Base-by-base conservation (phyloP, 106 monocot species). In the Phalaenopsis aphrodite region DNA sequence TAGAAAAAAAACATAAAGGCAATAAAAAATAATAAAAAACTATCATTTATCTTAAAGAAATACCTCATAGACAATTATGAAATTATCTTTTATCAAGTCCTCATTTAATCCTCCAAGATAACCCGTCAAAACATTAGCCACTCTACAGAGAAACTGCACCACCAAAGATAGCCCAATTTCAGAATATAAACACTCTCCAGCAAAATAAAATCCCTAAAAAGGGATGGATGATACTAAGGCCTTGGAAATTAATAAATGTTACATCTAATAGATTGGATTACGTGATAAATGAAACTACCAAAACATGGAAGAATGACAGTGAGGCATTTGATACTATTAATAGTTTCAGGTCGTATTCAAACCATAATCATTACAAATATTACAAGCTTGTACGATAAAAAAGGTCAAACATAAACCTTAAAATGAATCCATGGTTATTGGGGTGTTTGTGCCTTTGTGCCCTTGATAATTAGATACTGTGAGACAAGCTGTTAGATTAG, bases 21-120 rank as follows among this genome's bases (percentile, higher is more conserved):
- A 15, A 74, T 45, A 45, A 45, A 42, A 74, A 19, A 45, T 5
- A 2, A 45, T 2, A 74, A 42, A 43, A 1, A 18, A 18, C 4
- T 45, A 74, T 30, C 30, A 12, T 74, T 74, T 5, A 43, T 39
- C 19, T 3, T 41, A 24, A 73, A 41, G 71, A 65, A 37, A 46
- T 84, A 98, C 92, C 92, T 98, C 84, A 80, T 94, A 98, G 21
- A 94, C 92, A 79, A 98, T 86, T 43, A 98, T 89, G 74, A 98
- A 98, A 83, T 94, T 98, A 80, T 98, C 94, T 79, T 98, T 98
- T 77, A 98, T 89, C 77, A 87, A 67, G 76, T 98, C 97, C 74
- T 98, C 97, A 80, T 98, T 92, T 55, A 98, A 81, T 42, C 82
- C 89, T 78, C 97, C 94, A 47, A 98, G 86, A 84, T 98, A 94